Conservation (phyloP, 176 grass and related monocot genomes). For the Triticum urartu region DNA sequence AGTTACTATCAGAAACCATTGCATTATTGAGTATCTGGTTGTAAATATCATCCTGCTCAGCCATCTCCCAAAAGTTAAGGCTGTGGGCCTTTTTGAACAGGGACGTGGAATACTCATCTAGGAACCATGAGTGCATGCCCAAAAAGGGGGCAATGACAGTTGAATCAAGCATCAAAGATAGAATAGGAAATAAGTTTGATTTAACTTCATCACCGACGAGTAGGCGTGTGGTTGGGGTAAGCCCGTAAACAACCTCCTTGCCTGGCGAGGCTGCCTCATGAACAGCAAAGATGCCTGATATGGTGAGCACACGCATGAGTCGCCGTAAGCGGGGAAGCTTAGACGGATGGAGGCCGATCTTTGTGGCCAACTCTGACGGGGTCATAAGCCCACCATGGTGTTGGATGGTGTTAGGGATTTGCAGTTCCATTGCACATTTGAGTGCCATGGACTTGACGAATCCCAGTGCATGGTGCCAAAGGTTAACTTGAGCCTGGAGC, state of each 20-base stretch:
- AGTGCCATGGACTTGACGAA: slow-evolving; percentile 39
- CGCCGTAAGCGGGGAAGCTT: slow-evolving; percentile 15
- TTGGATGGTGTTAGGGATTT: slow-evolving; percentile 47
- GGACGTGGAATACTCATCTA: neutral
- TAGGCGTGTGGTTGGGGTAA: slow-evolving; percentile 29
- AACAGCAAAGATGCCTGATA: slow-evolving; percentile 12
- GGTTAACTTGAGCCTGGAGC: slow-evolving; percentile 28
- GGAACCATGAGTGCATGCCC: slow-evolving; percentile 30
- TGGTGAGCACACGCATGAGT: slow-evolving; percentile 38
- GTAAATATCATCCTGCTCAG: slow-evolving; percentile 18
- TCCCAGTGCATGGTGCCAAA: slow-evolving; percentile 37
- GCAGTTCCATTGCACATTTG: slow-evolving; percentile 51
- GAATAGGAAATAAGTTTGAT: neutral
- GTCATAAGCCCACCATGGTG: slow-evolving; percentile 16
- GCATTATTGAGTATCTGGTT: slow-evolving; percentile 29
- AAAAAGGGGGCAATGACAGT: slow-evolving; percentile 16
- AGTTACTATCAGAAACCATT: slow-evolving; percentile 36
- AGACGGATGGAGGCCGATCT: neutral
- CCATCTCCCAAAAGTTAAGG: slow-evolving; percentile 9
- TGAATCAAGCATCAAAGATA: slow-evolving; percentile 8
- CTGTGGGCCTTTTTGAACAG: slow-evolving; percentile 12
- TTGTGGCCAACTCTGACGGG: slow-evolving; percentile 18
- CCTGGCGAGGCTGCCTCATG: neutral
- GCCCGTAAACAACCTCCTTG: slow-evolving; percentile 21
- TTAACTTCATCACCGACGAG: slow-evolving; percentile 1